Evolutionary conservation across 257 asterid species (phyloP), one percentile per base, ranked within the genome.

Genomic region (Scutellaria minor): DNA sequence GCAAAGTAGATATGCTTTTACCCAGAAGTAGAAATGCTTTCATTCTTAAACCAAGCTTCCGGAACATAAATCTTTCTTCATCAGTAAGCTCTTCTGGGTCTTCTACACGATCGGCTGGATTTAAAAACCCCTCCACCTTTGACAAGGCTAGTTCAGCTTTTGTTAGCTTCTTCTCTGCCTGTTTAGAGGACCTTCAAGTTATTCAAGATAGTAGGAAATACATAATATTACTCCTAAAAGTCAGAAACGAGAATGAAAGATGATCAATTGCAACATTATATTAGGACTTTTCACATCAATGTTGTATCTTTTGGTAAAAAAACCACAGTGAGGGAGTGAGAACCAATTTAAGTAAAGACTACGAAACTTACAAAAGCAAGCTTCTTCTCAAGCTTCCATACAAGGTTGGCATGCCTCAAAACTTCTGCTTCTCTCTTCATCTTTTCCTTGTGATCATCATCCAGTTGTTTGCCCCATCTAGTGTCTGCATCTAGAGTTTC

Each of bases 11-110:
- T 73, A 37, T 54, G 60, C 67, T 48, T 69, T 79, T 88, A 85
- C 99, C 99, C 3, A 95, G 90, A 75, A 95, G 97, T 84, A 95
- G 78, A 82, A 85, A 92, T n/a, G 99, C 99, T 79, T 95, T 92
- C 99, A 95, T 95, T 86, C 96, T 86, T 42, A 87, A 82, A 10
- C 98, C 99, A 80, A 95, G 97, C 87, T 90, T 95, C 83, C 99
- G 84, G 78, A 92, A 92, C 99, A 95, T 95, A 79, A 87, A 95
- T 80, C 99, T 82, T 83, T 95, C 97, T 77, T 95, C 99, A 66
- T 92, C 97, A 2, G 91, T 88, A 75, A 95, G 80, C 83, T 84
- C 85, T 58, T 87, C 87, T 3, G 84, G 90, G 22, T 95, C 96
- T 76, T 89, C 86, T 62, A 73, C 73, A 66, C 50, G 83, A 61